Conservation (phyloP, 2,329 filamentous ascomycete species). For the Dactylellina parvicollis region DNA sequence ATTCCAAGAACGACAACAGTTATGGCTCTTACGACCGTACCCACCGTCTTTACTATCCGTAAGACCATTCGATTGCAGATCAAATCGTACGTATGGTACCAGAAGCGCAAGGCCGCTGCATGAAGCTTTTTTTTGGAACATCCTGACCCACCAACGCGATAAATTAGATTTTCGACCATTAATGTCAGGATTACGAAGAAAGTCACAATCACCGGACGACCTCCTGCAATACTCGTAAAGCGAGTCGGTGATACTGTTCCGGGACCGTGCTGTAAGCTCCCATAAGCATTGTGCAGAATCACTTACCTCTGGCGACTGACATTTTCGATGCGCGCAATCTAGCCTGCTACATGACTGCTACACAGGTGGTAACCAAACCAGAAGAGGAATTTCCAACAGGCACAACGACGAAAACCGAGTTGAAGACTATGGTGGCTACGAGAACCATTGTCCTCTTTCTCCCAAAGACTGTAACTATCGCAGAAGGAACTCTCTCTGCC, state of each 20-base stretch:
- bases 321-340: not conserved
- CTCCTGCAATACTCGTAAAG: not conserved
- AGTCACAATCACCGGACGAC: not conserved
- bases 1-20: not conserved
- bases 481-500: not conserved
- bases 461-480: not conserved
- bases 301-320: not conserved
- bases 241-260: not conserved
- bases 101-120: no score
- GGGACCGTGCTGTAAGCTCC: conserved; percentile 1
- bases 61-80: not conserved
- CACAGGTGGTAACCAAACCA: not conserved
- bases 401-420: conserved; percentile 4
- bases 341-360: conserved; percentile 32
- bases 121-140: no score
- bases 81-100: not conserved
- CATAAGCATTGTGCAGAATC: not conserved
- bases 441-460: not conserved
- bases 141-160: no score
- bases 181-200: no score
- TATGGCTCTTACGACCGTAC: not conserved
- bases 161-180: no score
- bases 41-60: not conserved
- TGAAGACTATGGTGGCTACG: not conserved
- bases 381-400: conserved; percentile 15